phyloP scores from a whole-genome alignment of 805 yeast species.

The Osmozyma mogii region DNA sequence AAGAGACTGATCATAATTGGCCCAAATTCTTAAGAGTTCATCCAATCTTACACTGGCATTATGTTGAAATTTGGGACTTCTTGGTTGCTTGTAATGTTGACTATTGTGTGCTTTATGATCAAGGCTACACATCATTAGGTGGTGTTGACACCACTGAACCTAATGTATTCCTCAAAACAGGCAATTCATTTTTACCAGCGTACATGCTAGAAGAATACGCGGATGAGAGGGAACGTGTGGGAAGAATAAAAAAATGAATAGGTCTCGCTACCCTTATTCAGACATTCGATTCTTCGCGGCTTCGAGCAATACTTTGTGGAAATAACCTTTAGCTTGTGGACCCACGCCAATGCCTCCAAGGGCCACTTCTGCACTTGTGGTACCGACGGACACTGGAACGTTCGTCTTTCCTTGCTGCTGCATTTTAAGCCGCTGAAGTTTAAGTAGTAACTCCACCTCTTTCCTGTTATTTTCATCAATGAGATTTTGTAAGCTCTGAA shows the following conservation, averaged over 20 bases:
- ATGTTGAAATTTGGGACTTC: constrained; percentile 81
- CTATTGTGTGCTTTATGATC: constrained; percentile 72
- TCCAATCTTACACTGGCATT: constrained; percentile 85
- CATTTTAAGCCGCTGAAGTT: constrained; percentile 47
- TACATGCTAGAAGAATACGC: constrained; percentile 52
- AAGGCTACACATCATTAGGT: constrained; percentile 87
- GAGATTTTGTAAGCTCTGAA: constrained; percentile 55
- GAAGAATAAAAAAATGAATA: constrained; percentile 15
- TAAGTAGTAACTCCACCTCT: constrained; percentile 66
- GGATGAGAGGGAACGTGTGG: constrained; percentile 46
- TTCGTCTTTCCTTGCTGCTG: constrained; percentile 32
- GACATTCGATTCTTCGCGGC: no score
- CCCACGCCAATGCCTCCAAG: constrained; percentile 78
- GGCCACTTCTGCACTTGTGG: constrained; percentile 75
- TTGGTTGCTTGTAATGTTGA: constrained; percentile 47
- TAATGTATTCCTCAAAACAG: constrained; percentile 48
- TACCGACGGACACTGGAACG: constrained; percentile 33
- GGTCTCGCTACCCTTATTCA: no score
- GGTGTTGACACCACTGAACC: constrained; percentile 62
- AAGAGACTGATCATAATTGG: constrained; percentile 85
- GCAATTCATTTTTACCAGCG: constrained; percentile 40
- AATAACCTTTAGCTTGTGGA: constrained; percentile 47
- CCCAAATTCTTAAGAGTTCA: constrained; percentile 79
- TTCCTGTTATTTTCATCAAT: constrained; percentile 73
- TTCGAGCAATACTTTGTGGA: constrained; percentile 11